Evolutionary conservation across 257 asterid genomes (phyloP), one percentile per base, ranked within the genome.

Genomic region (Nicotiana benthamiana): DNA sequence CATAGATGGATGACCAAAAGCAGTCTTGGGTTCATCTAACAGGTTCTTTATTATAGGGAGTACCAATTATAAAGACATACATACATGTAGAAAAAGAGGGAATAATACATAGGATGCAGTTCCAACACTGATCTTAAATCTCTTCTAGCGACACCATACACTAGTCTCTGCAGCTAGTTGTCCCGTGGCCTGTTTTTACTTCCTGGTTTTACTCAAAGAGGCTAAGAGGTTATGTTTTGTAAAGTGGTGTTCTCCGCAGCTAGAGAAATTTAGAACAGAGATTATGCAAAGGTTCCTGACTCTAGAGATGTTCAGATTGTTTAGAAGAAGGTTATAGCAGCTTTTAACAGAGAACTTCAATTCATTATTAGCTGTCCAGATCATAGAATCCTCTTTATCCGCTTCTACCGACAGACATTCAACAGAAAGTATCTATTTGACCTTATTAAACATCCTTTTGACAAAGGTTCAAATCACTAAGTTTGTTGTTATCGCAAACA

Each of bases 231-330:
- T 65, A 77, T 66, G 36, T 57, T 75, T 75, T 84, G 89, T 20
- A 80, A 89, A 34, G 68, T 43, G 64, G 79, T 78, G 59, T 30
- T 82, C 24, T 89, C 94, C 1, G 81, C 12, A 7, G 85, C 75
- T 20, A 81, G 34, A 27, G 28, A 27, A 27, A 27, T 27, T 27
- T 27, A 27, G 1, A 27, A 27, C 28, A 27, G 28, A 27, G 1
- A 27, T 27, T 27, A 27, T 27, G 2, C 28, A 27, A 27, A 27
- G 28, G 28, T 27, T 27, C 28, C 28, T 27, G 28, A 27, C 2
- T 27, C 28, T 27, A 27, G 28, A 27, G 28, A 27, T n/a, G n/a
- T n/a, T n/a, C n/a, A n/a, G n/a, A n/a, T n/a, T n/a, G n/a, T n/a
- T n/a, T n/a, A n/a, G n/a, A n/a, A n/a, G n/a, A n/a, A n/a, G n/a